Evolutionary conservation across 2,329 filamentous ascomycete genomes (phyloP), one percentile per base, ranked within the genome.

Genomic region (Pseudogymnoascus verrucosus): DNA sequence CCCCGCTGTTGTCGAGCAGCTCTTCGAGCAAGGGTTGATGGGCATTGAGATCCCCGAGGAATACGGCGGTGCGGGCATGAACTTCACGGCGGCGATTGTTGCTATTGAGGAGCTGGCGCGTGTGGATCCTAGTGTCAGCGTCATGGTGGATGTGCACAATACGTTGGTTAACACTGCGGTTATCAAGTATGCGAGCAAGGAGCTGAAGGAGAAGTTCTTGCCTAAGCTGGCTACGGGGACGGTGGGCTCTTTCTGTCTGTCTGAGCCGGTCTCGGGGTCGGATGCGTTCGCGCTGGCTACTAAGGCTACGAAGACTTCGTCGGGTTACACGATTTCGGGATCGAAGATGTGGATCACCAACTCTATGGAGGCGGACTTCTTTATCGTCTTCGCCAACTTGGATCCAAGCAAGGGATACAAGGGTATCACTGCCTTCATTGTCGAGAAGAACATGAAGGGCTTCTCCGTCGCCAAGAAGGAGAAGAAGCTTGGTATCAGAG

Each of bases 301-400:
- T 64, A 93, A 91, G 76, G 95, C 95, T 47, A 87, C 85, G 64
- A 90, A 93, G 81, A 95, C 91, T 0, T 82, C 86, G 21, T 84
- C 87, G 68, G 92, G 93, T 36, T 99, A 93, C 80, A 88, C 83
- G 77, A 89, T 99, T 76, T 89, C 86, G 66, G 95, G 95, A 60
- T 87, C 86, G 76, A 99, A 99, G 85, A 99, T 99, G 95, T 99
- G 95, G 95, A 99, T 99, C 78, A 99, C 95, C 67, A 99, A 99
- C 82, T 89, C 90, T 61, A 88, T 93, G 80, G 95, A 99, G 79
- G 89, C 95, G 19, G 87, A 87, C 65, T 89, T 98, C 80, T 99
- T 97, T 80, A 93, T 99, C 73, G 95, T 99, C 64, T 99, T 99
- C 74, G 95, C 95, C 73, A 99, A 97, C 78, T 81, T 99, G 40